A percentile compares a stretch with the other conserved stretches of the same genome.
These are phyloP conservation scores for Boletus sp. DNA, from an alignment of 768 basidiomycete genomes.

Conservation along the genomic window DNA sequence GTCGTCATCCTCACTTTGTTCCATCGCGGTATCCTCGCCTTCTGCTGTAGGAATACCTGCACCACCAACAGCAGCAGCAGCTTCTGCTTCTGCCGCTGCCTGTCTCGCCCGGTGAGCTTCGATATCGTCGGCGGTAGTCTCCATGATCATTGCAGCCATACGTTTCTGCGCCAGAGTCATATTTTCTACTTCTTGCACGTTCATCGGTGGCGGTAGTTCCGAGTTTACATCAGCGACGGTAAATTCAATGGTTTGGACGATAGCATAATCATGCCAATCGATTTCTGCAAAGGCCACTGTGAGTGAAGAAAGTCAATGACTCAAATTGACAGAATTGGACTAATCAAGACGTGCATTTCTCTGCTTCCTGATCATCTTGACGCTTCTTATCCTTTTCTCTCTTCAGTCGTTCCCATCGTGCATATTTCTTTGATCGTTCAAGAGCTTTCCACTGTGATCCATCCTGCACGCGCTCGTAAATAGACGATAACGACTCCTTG, in stretches of 20 bases:
- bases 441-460: constrained; percentile 75
- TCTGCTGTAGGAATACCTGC: constrained; percentile 45
- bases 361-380: constrained; percentile 89
- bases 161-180: constrained; percentile 97
- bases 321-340: not conserved
- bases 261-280: constrained; percentile 99
- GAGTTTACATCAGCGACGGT: constrained; percentile 87
- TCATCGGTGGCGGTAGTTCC: constrained; percentile 96
- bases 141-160: constrained; percentile 98
- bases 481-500: constrained; percentile 64
- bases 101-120: constrained; percentile 78
- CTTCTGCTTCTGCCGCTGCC: constrained; percentile 82
- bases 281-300: constrained; percentile 92
- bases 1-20: constrained; percentile 86
- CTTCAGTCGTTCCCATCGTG: constrained; percentile 85
- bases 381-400: constrained; percentile 82
- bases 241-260: constrained; percentile 97
- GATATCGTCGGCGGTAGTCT: constrained; percentile 84
- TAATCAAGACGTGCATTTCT: constrained; percentile 59
- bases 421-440: constrained; percentile 70
- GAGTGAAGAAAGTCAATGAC: constrained; percentile 6
- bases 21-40: constrained; percentile 61
- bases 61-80: constrained; percentile 72
- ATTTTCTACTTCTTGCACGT: constrained; percentile 87
- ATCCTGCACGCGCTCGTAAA: constrained; percentile 67